Evolutionary conservation across 176 grass and related monocot species (phyloP), one percentile per base, ranked within the genome.

Genomic region (Themeda triandra): DNA sequence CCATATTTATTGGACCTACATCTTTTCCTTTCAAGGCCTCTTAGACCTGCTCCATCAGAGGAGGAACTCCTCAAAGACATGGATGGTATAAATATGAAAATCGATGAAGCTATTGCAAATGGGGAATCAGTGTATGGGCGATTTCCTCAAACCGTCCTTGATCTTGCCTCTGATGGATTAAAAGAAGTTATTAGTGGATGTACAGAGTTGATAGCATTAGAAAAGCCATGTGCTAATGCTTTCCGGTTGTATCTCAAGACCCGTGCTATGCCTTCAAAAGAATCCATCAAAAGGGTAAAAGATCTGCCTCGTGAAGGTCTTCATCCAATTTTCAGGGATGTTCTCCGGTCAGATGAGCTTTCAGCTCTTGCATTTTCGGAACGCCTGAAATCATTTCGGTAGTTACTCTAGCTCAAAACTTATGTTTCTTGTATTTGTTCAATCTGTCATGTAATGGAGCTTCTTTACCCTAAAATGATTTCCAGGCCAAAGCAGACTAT

Each of bases 401-500:
- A 75, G 53, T 82, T 88, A 74, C 39, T 75, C 53, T 23, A 24
- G 56, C 69, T 58, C 18, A 6, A 28, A 83, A 46, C 25, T n/a
- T 32, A 9, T 69, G 79, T 75, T 74, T 51, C 54, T 65, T 76
- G 62, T 56, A 77, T 76, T 80, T 84, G 7, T 77, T 85, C 4
- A 72, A 80, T 75, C 23, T 83, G 21, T 76, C 41, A 56, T 63
- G 63, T 69, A 85, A 70, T 78, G 74, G 71, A 69, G 19, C 18
- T 33, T 87, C 54, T 76, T 77, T 39, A 72, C 29, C 2, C 40
- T 86, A 21, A 58, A 54, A 87, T 28, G 29, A 70, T 88, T 33
- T 23, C 37, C 78, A 98, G 93, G 81, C 96, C 96, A 44, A 98
- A 98, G 60, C 96, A 98, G 83, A 98, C 91, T 77, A 95, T 98